Conservation (phyloP, 257 asterid genomes). For the Fraxinus cuspidata region DNA sequence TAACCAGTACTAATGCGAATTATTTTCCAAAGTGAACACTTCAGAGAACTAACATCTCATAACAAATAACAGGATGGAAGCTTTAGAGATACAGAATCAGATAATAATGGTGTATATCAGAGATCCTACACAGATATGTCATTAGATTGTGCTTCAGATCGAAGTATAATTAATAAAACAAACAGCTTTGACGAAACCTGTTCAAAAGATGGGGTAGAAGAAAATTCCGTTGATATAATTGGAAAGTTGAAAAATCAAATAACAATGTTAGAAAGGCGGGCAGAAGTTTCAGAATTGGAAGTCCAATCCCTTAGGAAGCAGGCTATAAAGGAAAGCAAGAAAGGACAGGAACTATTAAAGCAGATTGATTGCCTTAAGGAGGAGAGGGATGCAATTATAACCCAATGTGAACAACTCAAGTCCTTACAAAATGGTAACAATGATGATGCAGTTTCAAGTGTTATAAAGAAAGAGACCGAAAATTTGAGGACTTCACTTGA, state of each 20-base stretch:
- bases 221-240: constrained; percentile 29
- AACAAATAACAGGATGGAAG: constrained; percentile 42
- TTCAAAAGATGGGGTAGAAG: constrained; percentile 31
- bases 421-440: constrained; percentile 34
- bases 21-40: constrained; percentile 52
- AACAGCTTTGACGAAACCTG: constrained; percentile 30
- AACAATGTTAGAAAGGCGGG: constrained; percentile 60
- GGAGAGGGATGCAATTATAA: constrained; percentile 62
- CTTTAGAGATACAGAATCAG: constrained; percentile 42
- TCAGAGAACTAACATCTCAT: constrained; percentile 42
- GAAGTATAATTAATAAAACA: constrained; percentile 27
- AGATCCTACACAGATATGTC: constrained; percentile 38
- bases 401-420: constrained; percentile 63
- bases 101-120: constrained; percentile 29
- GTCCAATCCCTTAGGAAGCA: constrained; percentile 79
- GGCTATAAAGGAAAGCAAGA: constrained; percentile 61
- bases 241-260: constrained; percentile 43
- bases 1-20: constrained; percentile 15
- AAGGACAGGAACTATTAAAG: constrained; percentile 63
- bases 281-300: constrained; percentile 78
- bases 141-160: constrained; percentile 31
- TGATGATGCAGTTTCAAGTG: constrained; percentile 38
- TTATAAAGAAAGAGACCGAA: constrained; percentile 33
- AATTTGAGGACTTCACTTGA: constrained; percentile 41
- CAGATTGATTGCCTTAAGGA: constrained; percentile 53